Percentiles rank a stretch among this genome's conserved stretches.
Conservation (phyloP, 208 protist species). For the Trypanosoma theileri region DNA sequence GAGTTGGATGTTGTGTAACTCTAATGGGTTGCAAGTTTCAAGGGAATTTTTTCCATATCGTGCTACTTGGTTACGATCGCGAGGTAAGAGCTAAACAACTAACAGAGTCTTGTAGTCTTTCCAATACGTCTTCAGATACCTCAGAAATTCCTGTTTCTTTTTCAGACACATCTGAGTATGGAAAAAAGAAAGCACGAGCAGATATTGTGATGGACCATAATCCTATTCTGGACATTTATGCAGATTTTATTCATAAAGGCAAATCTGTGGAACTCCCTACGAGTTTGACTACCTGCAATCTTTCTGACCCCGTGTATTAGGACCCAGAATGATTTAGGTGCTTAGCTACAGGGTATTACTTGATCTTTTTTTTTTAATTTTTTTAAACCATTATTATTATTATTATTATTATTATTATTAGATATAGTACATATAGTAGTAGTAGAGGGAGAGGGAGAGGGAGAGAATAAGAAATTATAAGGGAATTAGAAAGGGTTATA, state of each 20-base stretch:
- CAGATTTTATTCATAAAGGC: conserved; percentile 40
- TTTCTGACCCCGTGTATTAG: conserved; percentile 63
- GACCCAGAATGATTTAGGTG: conserved; percentile 1
- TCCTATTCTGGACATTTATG: conserved; percentile 64
- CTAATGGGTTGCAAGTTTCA: conserved; percentile 33
- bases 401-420: too few species aligned
- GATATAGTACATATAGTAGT: too few species aligned
- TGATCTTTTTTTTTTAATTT: background rate
- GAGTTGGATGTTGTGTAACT: conserved; percentile 43
- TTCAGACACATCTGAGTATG: conserved; percentile 11
- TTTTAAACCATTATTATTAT: too few species aligned
- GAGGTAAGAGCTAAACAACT: conserved; percentile 14
- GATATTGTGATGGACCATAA: conserved; percentile 59
- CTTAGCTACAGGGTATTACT: background rate
- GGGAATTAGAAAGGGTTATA: too few species aligned
- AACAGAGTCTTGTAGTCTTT: background rate
- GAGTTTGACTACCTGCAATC: conserved; percentile 36
- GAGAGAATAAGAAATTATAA: too few species aligned
- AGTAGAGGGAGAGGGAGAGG: too few species aligned
- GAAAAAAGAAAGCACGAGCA: conserved; percentile 30
- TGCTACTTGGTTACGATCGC: conserved; percentile 39
- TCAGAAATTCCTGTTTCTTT: background rate
- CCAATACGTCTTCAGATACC: background rate
- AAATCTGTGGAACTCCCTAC: conserved; percentile 32
- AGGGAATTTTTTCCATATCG: conserved; percentile 59